A percentile compares a stretch with the other conserved stretches of the same genome.
Evolutionary conservation across 2,329 filamentous ascomycete species (phyloP).

Genomic region (Colletotrichum sp.): DNA sequence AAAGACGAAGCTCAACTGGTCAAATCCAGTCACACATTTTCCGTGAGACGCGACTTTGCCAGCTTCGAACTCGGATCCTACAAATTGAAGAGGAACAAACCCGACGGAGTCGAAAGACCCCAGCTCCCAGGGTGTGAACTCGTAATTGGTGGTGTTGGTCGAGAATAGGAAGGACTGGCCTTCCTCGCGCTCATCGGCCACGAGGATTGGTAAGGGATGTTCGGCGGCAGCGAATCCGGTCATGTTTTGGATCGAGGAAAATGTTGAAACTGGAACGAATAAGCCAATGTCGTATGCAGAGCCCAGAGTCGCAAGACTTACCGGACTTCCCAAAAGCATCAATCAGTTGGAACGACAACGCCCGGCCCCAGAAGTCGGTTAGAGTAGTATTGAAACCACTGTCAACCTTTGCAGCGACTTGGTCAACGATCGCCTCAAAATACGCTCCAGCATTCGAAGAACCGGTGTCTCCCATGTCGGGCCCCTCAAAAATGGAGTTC

Average conservation of each 20-base stretch:
- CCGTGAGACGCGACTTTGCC: conserved; percentile 52
- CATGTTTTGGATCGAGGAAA: conserved; percentile 66
- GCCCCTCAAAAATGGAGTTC: conserved; percentile 44
- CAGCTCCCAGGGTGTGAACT: conserved; percentile 71
- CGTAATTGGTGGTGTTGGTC: conserved; percentile 66
- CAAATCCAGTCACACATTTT: conserved; percentile 65
- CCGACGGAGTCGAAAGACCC: conserved; percentile 67
- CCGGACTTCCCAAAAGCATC: conserved; percentile 55
- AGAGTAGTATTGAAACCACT: conserved; percentile 63
- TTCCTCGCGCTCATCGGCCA: conserved; percentile 53
- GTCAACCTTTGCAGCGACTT: conserved; percentile 37
- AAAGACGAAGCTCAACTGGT: conserved; percentile 81
- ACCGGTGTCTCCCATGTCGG: conserved; percentile 36
- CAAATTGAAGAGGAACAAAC: conserved; percentile 64
- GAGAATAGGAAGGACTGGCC: conserved; percentile 43
- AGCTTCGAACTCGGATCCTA: conserved; percentile 61
- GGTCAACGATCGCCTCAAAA: conserved; percentile 38
- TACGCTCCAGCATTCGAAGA: conserved; percentile 34
- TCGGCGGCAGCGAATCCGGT: conserved; percentile 45
- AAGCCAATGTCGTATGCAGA: conserved; percentile 32
- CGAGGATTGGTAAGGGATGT: conserved; percentile 53
- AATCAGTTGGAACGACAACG: conserved; percentile 85
- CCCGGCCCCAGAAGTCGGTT: conserved; percentile 90
- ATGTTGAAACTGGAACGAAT: conserved; percentile 63
- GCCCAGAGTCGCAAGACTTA: conserved; percentile 62